phyloP scores from a whole-genome alignment of 2,329 filamentous ascomycete genomes.

The Aureobasidium sp. region DNA sequence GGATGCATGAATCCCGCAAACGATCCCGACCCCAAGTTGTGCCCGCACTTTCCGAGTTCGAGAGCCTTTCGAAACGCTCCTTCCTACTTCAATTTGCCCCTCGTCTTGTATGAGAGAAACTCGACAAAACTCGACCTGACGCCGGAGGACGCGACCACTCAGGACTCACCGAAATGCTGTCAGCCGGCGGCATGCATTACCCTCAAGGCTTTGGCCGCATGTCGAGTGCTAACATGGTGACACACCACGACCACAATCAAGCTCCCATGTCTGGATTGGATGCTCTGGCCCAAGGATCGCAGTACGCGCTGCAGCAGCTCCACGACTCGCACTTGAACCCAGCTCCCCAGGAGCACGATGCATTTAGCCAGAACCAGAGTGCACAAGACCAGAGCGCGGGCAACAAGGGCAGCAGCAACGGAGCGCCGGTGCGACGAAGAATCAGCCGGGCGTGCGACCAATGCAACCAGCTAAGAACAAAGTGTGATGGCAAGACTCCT shows the following conservation, averaged over 20 bases:
- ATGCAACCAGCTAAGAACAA: conserved; percentile 89
- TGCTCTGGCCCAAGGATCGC: conserved; percentile 58
- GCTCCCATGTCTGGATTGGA: conserved; percentile 40
- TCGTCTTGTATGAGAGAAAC: neutral
- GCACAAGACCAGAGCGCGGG: neutral
- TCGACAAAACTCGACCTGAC: neutral
- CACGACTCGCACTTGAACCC: conserved; percentile 42
- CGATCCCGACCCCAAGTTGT: neutral
- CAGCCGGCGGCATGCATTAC: conserved; percentile 20
- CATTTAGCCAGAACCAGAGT: conserved; percentile 12
- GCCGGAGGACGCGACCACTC: neutral
- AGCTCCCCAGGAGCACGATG: conserved; percentile 26
- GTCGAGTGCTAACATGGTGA: conserved; percentile 18
- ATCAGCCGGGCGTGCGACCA: conserved; percentile 94
- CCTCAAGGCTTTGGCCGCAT: conserved; percentile 18
- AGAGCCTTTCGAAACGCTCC: neutral
- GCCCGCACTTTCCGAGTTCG: neutral
- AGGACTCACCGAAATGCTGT: conserved; percentile 19
- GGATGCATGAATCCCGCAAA: neutral
- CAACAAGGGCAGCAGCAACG: conserved; percentile 26
- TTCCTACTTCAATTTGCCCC: conserved; percentile 1
- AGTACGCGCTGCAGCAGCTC: conserved; percentile 65
- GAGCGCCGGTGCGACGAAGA: conserved; percentile 61
- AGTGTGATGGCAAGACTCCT: conserved; percentile 85
- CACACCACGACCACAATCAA: conserved; percentile 16